Base-by-base conservation (phyloP, 106 monocot species). In the Dactylorhiza incarnata region DNA sequence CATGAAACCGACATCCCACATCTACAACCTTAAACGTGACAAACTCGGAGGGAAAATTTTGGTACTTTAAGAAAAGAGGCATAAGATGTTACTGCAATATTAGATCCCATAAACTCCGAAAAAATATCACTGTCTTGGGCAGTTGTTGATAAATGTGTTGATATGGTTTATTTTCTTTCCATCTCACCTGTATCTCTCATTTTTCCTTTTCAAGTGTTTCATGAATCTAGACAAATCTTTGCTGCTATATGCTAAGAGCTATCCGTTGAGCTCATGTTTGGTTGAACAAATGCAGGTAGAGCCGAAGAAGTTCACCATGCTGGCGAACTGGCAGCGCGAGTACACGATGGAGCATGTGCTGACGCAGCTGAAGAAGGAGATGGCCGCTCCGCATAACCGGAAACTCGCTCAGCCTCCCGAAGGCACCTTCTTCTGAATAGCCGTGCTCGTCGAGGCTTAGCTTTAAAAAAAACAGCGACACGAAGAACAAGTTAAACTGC, bases 361-460 rank as follows among this genome's bases (percentile, higher is more conserved):
- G 78, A 78, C 78, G 15, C 55, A 71, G 16, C 44, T 78, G 72
- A 78, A 78, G 71, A 78, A 78, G 49, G 78, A 78, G 58, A 78
- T 78, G 78, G 72, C 78, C 5, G 54, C 78, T 13, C 55, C 78
- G 4, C 78, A 78, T 10, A 78, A 72, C 44, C 52, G 78, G n/a
- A 78, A 78, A 45, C 78, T 72, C 20, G 71, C 46, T n/a, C 78
- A 78, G 45, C 71, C 78, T 23, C 71, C 77, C 15, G 78, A 78
- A 78, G 78, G 70, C 15, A 70, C 78, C 22, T 78, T 78, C 78
- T 78, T 78, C 78, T 78, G 51, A 54, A 37, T 37, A 3, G 37
- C 37, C 37, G 37, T 37, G 37, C 37, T 37, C 3, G 0, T 37
- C 3, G 37, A 37, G 37, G 37, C 37, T 37, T 37, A 0, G 37